A percentile compares a stretch with the other conserved stretches of the same genome.
phyloP scores from a whole-genome alignment of 176 grass and related monocot species.

The Dactylis glomerata region DNA sequence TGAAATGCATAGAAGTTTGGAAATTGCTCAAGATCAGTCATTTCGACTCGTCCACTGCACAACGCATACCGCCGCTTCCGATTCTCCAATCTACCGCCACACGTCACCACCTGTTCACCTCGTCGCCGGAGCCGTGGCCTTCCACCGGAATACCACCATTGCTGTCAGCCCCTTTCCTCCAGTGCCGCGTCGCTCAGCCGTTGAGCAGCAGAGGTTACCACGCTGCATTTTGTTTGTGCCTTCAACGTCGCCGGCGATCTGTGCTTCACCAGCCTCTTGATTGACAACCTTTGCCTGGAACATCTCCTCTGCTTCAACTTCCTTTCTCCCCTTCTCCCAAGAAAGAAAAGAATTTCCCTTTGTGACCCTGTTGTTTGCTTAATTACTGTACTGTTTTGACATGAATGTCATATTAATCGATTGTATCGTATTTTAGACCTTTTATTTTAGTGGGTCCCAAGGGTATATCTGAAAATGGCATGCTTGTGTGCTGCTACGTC shows the following conservation, averaged over 20 bases:
- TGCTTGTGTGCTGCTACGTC: not conserved
- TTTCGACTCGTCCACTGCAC: not conserved
- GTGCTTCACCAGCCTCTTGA: not conserved
- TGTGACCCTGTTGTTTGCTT: not conserved
- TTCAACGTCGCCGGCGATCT: not conserved
- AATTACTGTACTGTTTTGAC: not conserved
- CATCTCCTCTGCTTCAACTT: not conserved
- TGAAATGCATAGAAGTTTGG: not conserved
- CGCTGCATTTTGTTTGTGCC: not conserved
- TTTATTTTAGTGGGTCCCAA: not conserved
- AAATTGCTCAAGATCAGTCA: not conserved
- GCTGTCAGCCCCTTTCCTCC: not conserved
- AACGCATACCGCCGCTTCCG: not conserved
- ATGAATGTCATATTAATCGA: not conserved
- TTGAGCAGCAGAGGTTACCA: not conserved
- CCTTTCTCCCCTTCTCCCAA: not conserved
- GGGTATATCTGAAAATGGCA: not conserved
- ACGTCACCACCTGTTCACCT: not conserved
- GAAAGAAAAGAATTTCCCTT: not conserved
- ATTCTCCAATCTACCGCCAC: not conserved
- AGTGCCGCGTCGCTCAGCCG: not conserved
- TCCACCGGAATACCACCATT: not conserved
- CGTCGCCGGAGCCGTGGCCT: not conserved
- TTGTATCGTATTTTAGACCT: not conserved
- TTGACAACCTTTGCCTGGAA: not conserved